Percentiles rank a stretch among this genome's conserved stretches.
phyloP scores from a whole-genome alignment of 2,329 filamentous ascomycete genomes.

The Arthrobotrys conoides region DNA sequence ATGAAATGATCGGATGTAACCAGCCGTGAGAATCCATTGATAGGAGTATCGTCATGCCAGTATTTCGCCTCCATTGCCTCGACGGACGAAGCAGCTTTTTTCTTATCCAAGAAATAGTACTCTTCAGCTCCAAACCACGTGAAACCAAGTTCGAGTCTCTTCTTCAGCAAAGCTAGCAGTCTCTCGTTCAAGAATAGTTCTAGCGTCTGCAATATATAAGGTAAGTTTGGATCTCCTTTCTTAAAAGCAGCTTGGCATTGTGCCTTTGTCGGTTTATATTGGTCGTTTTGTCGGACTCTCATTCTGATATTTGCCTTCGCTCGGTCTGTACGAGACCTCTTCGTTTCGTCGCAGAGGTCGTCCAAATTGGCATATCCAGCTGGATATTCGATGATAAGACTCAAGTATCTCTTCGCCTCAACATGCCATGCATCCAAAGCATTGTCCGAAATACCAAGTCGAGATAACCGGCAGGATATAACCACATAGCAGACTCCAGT shows the following conservation, averaged over 20 bases:
- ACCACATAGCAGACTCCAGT: conserved; percentile 72
- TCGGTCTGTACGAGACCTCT: conserved; percentile 1
- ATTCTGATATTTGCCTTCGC: conserved; percentile 41
- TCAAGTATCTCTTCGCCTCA: conserved; percentile 76
- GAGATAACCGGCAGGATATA: conserved; percentile 78
- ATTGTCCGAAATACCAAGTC: conserved; percentile 81
- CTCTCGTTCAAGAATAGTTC: conserved; percentile 73
- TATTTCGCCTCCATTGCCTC: conserved; percentile 59
- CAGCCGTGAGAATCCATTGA: conserved; percentile 49
- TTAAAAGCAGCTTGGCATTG: conserved; percentile 47
- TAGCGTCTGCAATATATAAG: conserved; percentile 42
- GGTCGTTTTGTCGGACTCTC: conserved; percentile 48
- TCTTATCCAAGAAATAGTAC: conserved; percentile 67
- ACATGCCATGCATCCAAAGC: conserved; percentile 84
- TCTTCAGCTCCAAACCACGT: conserved; percentile 79
- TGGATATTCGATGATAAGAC: conserved; percentile 78
- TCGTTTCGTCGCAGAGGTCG: conserved; percentile 68
- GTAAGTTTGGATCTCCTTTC: conserved; percentile 35
- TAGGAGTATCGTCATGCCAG: conserved; percentile 62
- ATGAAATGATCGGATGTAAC: conserved; percentile 67
- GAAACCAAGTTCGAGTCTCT: conserved; percentile 71
- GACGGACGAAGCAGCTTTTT: conserved; percentile 8
- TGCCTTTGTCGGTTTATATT: conserved; percentile 49
- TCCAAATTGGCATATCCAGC: conserved; percentile 75
- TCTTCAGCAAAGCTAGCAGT: conserved; percentile 75